Base-by-base conservation (phyloP, 192 early-diverging fungal genomes). In the Rhizophagus prolifer region DNA sequence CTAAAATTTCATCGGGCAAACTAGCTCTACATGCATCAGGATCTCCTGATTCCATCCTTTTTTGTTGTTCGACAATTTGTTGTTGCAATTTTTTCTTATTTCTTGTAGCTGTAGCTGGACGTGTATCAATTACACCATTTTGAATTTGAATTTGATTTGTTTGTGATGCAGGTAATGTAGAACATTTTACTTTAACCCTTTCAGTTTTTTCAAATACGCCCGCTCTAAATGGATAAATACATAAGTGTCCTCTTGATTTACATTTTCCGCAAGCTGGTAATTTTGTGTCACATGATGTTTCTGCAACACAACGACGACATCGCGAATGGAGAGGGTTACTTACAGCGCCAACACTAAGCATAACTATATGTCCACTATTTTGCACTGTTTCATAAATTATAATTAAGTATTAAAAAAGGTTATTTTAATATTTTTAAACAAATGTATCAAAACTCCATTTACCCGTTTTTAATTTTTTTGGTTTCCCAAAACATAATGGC, bases 401-500 rank as follows among this genome's bases (percentile, higher is more conserved):
- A 46, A 41, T 44, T 38, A 61, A 62, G n/a, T 12, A 25, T 62
- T 13, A 26, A 12, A 16, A 61, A 16, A n/a, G 4, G 13, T 38
- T 8, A 38, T 38, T 34, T 34, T 8, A 8, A 38, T 38, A 38
- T 38, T 8, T 38, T 38, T 8, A 34, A 38, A 38, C 4, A 38
- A 9, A 38, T 38, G 1, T 21, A 72, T 2, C 9, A 58, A 38
- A 38, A 74, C 34, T 41, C 6, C 47, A 38, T 28, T 34, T 76
- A 65, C 31, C 74, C 26, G 16, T 34, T 50, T 78, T 54, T 13
- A 72, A 75, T 58, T 79, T 70, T 75, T 86, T 91, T 23, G 77
- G 70, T 25, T 81, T 78, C 19, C 92, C 94, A 86, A 96, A 97
- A 50, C 97, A 94, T 26, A 89, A 82, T 0, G 93, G 95, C 94